These are phyloP conservation scores for Leptographium procerum DNA, from an alignment of 2,329 filamentous ascomycete species.

Conservation along the genomic window DNA sequence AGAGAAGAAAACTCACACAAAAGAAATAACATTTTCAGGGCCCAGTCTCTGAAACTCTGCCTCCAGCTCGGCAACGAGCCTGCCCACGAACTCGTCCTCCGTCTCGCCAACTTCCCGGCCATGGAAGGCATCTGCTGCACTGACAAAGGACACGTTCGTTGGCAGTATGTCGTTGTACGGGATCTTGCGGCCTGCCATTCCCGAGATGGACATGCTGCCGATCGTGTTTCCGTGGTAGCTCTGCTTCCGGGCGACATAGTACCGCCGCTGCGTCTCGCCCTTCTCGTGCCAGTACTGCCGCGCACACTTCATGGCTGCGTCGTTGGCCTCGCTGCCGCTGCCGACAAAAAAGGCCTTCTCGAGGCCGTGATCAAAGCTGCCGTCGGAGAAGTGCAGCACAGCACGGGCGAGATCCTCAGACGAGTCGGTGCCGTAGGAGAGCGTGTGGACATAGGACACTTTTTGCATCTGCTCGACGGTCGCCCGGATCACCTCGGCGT, in stretches of 20 bases:
- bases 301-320: slow-evolving; percentile 56
- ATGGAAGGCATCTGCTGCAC: slow-evolving; percentile 55
- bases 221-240: slow-evolving; percentile 64
- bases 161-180: slow-evolving; percentile 47
- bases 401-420: slow-evolving; percentile 35
- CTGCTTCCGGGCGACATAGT: slow-evolving; percentile 52
- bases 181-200: slow-evolving; percentile 45
- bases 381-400: slow-evolving; percentile 18
- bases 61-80: slow-evolving; percentile 51
- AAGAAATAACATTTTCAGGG: slow-evolving; percentile 51
- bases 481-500: slow-evolving; percentile 47
- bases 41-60: slow-evolving; percentile 48
- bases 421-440: slow-evolving; percentile 41
- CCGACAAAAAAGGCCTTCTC: slow-evolving; percentile 23
- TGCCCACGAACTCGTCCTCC: slow-evolving; percentile 41
- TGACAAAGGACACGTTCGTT: slow-evolving; percentile 42
- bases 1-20: slow-evolving; percentile 28
- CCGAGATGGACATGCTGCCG: slow-evolving; percentile 47
- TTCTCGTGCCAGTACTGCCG: slow-evolving; percentile 53
- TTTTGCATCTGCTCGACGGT: slow-evolving; percentile 38
- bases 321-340: slow-evolving; percentile 54
- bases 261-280: slow-evolving; percentile 38
- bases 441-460: slow-evolving; percentile 20
- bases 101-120: slow-evolving; percentile 30
- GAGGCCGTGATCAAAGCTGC: slow-evolving; percentile 16